Base-by-base conservation (phyloP, 768 basidiomycete species). In the Dacryopinax spathularia region DNA sequence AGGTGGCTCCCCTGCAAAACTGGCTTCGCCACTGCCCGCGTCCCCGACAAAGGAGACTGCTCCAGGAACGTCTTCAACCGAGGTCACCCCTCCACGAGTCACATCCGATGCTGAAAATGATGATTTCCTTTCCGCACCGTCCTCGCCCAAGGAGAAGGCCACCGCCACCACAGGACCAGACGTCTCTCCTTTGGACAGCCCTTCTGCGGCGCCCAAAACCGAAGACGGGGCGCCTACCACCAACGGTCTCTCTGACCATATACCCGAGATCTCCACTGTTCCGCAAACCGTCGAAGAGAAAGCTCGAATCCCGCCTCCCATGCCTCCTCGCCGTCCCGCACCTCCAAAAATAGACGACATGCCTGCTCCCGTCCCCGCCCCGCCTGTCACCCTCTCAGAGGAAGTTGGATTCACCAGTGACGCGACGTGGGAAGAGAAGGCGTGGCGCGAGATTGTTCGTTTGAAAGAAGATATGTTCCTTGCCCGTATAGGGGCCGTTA, bases 391-490 rank as follows among this genome's bases (percentile, higher is more conserved):
- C 39, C 60, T 61, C 10, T 63, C 60, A 16, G 64, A 31, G 33
- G 48, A 37, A 29, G 39, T 36, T 1, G 63, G 31, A 2, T 33
- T 81, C 65, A 78, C 88, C 29, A 81, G 84, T 15, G 82, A 87
- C 48, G 75, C 79, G 31, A 88, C 85, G 2, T 91, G 91, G 90
- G 90, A 91, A 72, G 90, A 91, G 71, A 79, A 84, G 60, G 84
- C 87, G 20, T 92, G 89, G 89, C 86, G 85, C 69, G 87, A 90
- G 74, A 71, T 93, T 20, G 78, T 83, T 18, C 78, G 78, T 43
- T 72, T 93, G 66, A 81, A 84, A 65, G 88, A 91, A 72, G 85
- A 88, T 41, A 87, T 92, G 88, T 92, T 88, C 72, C 91, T 84
- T 86, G 87, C 89, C 22, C 76, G 91, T 62, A 74, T 90, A 56